Evolutionary conservation across 768 basidiomycete species (phyloP), one percentile per base, ranked within the genome.

Genomic region (Podaxis sp.): DNA sequence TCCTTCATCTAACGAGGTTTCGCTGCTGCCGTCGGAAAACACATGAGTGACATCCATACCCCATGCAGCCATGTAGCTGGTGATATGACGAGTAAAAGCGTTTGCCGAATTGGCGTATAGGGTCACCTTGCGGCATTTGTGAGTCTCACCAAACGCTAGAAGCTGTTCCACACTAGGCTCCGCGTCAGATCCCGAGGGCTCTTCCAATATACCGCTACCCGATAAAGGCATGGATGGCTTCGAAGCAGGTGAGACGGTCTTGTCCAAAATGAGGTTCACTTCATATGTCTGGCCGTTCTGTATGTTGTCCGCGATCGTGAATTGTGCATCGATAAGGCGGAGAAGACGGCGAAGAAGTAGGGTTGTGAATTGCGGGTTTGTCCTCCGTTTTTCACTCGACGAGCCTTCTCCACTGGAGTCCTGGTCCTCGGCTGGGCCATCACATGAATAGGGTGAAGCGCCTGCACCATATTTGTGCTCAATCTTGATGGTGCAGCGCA

Each of bases 11-110:
- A 39, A 24, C 48, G 53, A 49, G 17, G 24, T 52, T 55, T 56
- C 54, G 22, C 36, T 46, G 26, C 51, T 84, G 11, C 81, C 79
- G 57, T 88, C 87, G 1, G 84, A 79, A 7, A 88, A 86, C 49
- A 88, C 80, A 75, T 95, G 94, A 57, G 85, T 88, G 48, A 98
- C 88, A 69, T 96, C 93, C 88, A 98, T 84, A 12, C 96, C 95
- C 96, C 96, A 99, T 4, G 91, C 85, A 22, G 92, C 92, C 63
- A 99, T 82, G 75, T 96, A 97, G 67, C 90, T 91, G 26, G 95
- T 95, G 39, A 99, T 79, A 73, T 97, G 93, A 57, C 90, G 92
- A 0, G 95, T 96, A 70, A 98, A 99, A 2, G 88, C 85, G 44
- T 93, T 92, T 66, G 84, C 86, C n/a, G 93, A 84, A 69, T 86